Evolutionary conservation across 768 basidiomycete species (phyloP), one percentile per base, ranked within the genome.

Genomic region (Nidularia sp.): DNA sequence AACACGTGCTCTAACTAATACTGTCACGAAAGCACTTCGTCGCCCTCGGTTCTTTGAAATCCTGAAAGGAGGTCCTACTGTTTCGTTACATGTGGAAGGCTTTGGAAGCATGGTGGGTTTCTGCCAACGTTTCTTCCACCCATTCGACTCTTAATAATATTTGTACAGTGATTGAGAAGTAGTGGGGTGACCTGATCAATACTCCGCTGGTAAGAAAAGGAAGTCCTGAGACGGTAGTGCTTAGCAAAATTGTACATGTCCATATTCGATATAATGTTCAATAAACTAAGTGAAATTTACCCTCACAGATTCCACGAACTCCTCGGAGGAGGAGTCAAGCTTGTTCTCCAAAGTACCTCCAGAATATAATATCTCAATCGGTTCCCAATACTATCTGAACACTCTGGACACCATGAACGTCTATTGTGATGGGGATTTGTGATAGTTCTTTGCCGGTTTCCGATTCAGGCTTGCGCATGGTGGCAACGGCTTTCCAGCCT

Each of bases 11-110:
- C 25, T 78, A 29, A 61, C 71, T 0, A 57, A 61, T 32, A 53
- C 57, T 2, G 74, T 75, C n/a, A 64, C 73, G 1, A 52, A 51
- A 0, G 72, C 72, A 12, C 44, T 77, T 52, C 57, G 68, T 7
- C 61, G 64, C 34, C 66, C 69, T 2, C 61, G 72, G 2, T 60
- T 57, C 15, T 53, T 61, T 7, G 60, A 56, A 31, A 57, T 71
- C n/a, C 54, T 71, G 34, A 61, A 60, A 22, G 72, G 73, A 18
- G 71, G 71, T 0, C 64, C 73, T 18, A 68, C 62, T 39, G 62
- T 74, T 25, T 62, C 58, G 10, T 55, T 74, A 6, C 65, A 70
- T 47, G 61, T 73, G 31, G 73, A 74, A 51, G 59, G 68, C 5
- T 72, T 72, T 34, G 47, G 47, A 29, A 48, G n/a, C 47, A 29